These are phyloP conservation scores for Rhodotorula graminis DNA, from an alignment of 768 basidiomycete species.

Conservation along the genomic window DNA sequence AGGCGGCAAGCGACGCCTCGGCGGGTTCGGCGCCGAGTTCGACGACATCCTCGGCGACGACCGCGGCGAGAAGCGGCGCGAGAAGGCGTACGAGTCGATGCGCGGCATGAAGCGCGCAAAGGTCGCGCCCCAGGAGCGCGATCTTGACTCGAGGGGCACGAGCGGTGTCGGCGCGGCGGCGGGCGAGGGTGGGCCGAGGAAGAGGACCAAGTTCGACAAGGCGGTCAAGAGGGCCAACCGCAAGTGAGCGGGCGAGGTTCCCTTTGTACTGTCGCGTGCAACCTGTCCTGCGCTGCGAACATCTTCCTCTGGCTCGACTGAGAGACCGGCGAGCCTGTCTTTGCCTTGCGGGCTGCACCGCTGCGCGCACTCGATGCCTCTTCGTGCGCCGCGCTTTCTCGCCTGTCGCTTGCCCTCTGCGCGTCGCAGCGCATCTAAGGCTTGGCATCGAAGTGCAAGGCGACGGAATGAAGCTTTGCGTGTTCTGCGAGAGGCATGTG, in stretches of 20 bases:
- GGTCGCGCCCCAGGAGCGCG: slow-evolving; percentile 1
- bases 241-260: background rate
- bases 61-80: slow-evolving; percentile 48
- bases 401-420: too few relatives aligned
- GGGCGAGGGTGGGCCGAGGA: slow-evolving; percentile 25
- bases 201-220: slow-evolving; percentile 42
- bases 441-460: too few relatives aligned
- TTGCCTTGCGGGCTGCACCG: too few relatives aligned
- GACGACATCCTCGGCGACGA: slow-evolving; percentile 59
- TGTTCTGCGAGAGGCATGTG: too few relatives aligned
- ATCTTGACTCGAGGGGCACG: slow-evolving; percentile 26
- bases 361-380: too few relatives aligned
- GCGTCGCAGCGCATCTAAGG: too few relatives aligned
- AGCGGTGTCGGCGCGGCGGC: slow-evolving; percentile 19
- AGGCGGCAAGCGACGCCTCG: slow-evolving; percentile 34
- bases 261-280: too few relatives aligned
- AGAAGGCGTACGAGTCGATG: slow-evolving; percentile 78
- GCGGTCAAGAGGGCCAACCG: slow-evolving; percentile 36
- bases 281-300: too few relatives aligned
- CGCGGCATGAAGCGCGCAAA: slow-evolving; percentile 50
- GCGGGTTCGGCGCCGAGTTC: slow-evolving; percentile 78
- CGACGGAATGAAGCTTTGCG: too few relatives aligned
- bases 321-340: too few relatives aligned
- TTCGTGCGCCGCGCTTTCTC: too few relatives aligned
- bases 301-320: too few relatives aligned